Percentiles rank a stretch among this genome's conserved stretches.
These are phyloP conservation scores for Malus hybrid DNA, from an alignment of 331 rosid genomes.

Conservation along the genomic window DNA sequence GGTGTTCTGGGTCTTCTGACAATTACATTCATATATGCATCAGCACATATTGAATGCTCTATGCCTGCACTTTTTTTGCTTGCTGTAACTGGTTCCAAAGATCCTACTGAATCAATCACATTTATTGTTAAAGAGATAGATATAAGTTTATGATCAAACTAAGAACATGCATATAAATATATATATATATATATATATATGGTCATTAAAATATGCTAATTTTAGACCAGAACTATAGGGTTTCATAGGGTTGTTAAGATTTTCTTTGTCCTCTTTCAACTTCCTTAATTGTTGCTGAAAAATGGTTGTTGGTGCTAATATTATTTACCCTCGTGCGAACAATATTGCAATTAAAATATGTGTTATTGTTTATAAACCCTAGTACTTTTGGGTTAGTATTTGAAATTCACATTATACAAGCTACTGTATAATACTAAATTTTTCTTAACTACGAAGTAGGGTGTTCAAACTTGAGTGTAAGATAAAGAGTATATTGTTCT, in stretches of 20 bases:
- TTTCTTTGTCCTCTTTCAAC: neutral
- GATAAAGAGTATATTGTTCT: no score
- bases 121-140: no score
- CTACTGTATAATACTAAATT: no score
- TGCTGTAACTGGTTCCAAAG: neutral
- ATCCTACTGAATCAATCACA: neutral
- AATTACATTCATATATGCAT: neutral
- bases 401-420: no score
- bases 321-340: neutral
- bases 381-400: neutral
- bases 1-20: neutral
- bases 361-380: neutral
- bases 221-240: neutral
- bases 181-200: no score
- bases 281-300: conserved; percentile 1
- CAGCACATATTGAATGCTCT: neutral
- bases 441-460: no score
- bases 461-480: no score
- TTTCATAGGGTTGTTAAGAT: neutral
- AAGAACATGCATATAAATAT: neutral
- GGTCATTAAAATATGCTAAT: neutral
- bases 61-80: neutral
- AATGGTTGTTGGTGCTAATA: conserved; percentile 1
- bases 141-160: neutral
- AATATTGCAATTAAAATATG: neutral